phyloP scores from a whole-genome alignment of 2,329 filamentous ascomycete species.

The Trichoderma asperellum region DNA sequence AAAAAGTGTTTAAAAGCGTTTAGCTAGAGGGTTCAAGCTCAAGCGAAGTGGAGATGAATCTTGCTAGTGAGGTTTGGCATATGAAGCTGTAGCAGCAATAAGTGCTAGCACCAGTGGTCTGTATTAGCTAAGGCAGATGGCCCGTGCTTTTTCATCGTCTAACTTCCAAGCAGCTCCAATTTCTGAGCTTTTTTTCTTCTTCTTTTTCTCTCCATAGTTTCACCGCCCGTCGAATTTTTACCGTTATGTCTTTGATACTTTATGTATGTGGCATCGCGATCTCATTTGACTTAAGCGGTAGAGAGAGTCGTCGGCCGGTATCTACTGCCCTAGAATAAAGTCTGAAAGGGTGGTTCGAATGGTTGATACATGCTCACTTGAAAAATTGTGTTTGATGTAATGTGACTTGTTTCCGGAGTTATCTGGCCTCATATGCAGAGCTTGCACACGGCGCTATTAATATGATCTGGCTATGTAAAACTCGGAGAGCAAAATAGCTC shows the following conservation, averaged over 20 bases:
- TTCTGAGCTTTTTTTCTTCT: slow-evolving; percentile 36
- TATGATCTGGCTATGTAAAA: neutral
- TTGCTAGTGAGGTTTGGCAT: neutral
- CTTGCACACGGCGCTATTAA: neutral
- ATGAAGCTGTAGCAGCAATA: neutral
- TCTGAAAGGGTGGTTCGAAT: slow-evolving; percentile 85
- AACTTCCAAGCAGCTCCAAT: slow-evolving; percentile 30
- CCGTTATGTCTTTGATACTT: slow-evolving; percentile 38
- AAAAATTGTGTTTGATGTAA: neutral
- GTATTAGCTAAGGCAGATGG: slow-evolving; percentile 31
- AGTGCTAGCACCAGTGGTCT: neutral
- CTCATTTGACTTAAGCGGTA: slow-evolving; percentile 61
- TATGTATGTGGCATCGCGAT: slow-evolving; percentile 58
- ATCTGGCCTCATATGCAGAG: neutral
- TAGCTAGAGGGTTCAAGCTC: slow-evolving; percentile 11
- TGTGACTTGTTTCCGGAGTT: neutral
- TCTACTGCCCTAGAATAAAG: slow-evolving; percentile 82
- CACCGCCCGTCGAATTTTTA: slow-evolving; percentile 37
- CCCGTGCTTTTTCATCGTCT: slow-evolving; percentile 30
- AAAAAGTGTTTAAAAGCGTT: slow-evolving; percentile 12
- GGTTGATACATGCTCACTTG: slow-evolving; percentile 65
- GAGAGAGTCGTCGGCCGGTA: slow-evolving; percentile 72
- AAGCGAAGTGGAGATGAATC: slow-evolving; percentile 34
- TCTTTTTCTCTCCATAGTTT: slow-evolving; percentile 33
- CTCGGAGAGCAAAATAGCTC: neutral